These are phyloP conservation scores for Colletotrichum sp. DNA, from an alignment of 2,329 filamentous ascomycete genomes.

Conservation along the genomic window DNA sequence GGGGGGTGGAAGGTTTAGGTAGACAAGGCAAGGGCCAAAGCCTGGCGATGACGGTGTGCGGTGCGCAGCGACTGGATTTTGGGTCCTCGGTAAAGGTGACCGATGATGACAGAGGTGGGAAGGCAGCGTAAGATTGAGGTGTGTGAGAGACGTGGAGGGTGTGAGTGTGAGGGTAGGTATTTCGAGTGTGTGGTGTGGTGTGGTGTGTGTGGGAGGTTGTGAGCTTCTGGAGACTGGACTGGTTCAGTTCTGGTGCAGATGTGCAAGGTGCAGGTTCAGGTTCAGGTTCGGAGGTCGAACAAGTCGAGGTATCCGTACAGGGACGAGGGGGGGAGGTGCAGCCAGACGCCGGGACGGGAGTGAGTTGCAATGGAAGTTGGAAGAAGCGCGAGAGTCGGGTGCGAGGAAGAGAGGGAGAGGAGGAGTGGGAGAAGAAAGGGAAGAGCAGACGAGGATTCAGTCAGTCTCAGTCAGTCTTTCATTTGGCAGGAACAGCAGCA, in stretches of 20 bases:
- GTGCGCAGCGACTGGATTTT: neutral
- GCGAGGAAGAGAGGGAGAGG: neutral
- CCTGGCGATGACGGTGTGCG: conserved; percentile 13
- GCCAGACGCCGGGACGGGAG: neutral
- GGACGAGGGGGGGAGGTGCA: neutral
- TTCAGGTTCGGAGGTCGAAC: neutral
- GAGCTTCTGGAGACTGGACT: neutral
- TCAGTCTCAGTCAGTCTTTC: neutral
- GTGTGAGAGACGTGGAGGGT: neutral
- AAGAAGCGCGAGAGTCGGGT: neutral
- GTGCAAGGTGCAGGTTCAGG: neutral
- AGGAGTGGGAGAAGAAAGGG: neutral
- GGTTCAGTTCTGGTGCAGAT: neutral
- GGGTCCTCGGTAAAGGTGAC: neutral
- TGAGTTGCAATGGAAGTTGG: neutral
- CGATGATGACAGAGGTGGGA: conserved; percentile 17
- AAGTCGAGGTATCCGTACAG: neutral
- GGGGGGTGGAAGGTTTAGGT: conserved; percentile 14
- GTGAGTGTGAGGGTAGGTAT: neutral
- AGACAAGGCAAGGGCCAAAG: neutral
- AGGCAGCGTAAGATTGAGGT: neutral
- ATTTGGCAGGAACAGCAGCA: neutral
- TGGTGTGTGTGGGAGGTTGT: neutral
- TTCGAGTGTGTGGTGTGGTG: neutral
- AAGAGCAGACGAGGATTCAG: neutral